These are phyloP conservation scores for Teratosphaeria epicoccoides DNA, from an alignment of 2,329 filamentous ascomycete genomes.

Conservation along the genomic window DNA sequence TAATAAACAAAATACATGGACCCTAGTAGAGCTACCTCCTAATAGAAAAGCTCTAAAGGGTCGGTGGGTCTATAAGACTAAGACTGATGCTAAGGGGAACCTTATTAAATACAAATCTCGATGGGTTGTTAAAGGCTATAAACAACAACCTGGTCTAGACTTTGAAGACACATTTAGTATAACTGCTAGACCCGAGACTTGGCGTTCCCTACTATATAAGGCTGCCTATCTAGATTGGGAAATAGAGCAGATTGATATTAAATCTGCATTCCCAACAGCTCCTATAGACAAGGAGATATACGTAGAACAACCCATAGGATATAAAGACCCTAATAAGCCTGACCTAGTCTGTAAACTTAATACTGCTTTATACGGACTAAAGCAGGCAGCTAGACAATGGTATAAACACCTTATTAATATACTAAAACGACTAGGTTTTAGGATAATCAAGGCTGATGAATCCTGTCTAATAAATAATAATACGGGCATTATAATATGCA, in stretches of 20 bases:
- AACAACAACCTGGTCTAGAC: slow-evolving; percentile 15
- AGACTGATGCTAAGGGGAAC: slow-evolving; percentile 7
- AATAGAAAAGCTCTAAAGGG: not conserved
- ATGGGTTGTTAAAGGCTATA: slow-evolving; percentile 16
- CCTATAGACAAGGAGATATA: slow-evolving; percentile 9
- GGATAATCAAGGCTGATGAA: not conserved
- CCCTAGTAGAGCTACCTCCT: not conserved
- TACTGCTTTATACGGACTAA: slow-evolving; percentile 12
- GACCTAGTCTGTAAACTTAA: slow-evolving; percentile 4
- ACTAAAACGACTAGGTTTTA: not conserved
- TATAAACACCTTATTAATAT: slow-evolving; percentile 2
- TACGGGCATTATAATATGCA: not conserved
- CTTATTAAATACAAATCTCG: slow-evolving; percentile 15
- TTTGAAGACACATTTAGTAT: slow-evolving; percentile 16
- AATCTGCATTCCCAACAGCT: slow-evolving; percentile 13
- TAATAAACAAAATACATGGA: slow-evolving; percentile 1
- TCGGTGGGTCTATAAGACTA: slow-evolving; percentile 16
- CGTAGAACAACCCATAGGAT: slow-evolving; percentile 7
- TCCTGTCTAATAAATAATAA: not conserved
- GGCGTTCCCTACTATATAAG: slow-evolving; percentile 7
- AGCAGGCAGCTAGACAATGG: slow-evolving; percentile 7
- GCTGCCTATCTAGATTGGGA: slow-evolving; percentile 1
- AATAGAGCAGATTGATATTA: slow-evolving; percentile 12
- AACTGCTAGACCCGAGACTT: slow-evolving; percentile 8
- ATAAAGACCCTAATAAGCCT: not conserved